A percentile compares a stretch with the other conserved stretches of the same genome.
Evolutionary conservation across 2,329 filamentous ascomycete species (phyloP).

Genomic region (Pseudogymnoascus sp.): DNA sequence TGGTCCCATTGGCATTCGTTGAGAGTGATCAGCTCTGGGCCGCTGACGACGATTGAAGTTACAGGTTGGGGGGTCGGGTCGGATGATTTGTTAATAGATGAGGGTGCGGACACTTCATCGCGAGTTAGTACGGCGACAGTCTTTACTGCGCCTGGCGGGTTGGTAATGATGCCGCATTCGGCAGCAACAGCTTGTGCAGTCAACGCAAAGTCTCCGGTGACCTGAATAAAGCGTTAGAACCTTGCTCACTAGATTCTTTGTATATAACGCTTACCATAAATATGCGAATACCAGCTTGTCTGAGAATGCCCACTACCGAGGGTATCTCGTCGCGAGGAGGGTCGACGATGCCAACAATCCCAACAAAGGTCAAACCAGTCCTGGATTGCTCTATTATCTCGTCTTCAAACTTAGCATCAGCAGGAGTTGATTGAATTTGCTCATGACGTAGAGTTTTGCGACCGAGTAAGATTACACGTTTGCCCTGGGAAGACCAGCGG

Average conservation of each 20-base stretch:
- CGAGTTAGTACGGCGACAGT: constrained; percentile 37
- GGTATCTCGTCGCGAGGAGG: constrained; percentile 53
- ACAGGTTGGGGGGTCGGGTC: background rate
- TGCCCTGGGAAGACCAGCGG: constrained; percentile 59
- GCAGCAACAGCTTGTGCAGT: constrained; percentile 66
- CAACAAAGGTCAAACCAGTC: constrained; percentile 42
- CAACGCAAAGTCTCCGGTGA: constrained; percentile 70
- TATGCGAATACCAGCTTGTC: constrained; percentile 63
- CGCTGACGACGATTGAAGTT: constrained; percentile 54
- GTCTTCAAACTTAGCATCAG: constrained; percentile 46
- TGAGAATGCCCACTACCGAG: constrained; percentile 51
- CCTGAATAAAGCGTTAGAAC: constrained; percentile 28
- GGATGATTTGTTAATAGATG: constrained; percentile 1
- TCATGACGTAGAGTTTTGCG: constrained; percentile 45
- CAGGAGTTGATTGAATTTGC: constrained; percentile 33
- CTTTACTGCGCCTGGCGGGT: constrained; percentile 41
- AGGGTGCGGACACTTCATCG: constrained; percentile 16
- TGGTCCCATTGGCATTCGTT: constrained; percentile 62
- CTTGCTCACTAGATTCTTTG: background rate
- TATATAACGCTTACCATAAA: constrained; percentile 52
- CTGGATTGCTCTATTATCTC: constrained; percentile 47
- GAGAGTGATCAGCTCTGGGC: constrained; percentile 56
- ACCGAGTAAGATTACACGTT: constrained; percentile 58
- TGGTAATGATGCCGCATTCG: constrained; percentile 63
- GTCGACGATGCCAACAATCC: constrained; percentile 51